Percentiles rank a stretch among this genome's conserved stretches.
Evolutionary conservation across 345 rosid genomes (phyloP).

Genomic region (Corymbia maculata): DNA sequence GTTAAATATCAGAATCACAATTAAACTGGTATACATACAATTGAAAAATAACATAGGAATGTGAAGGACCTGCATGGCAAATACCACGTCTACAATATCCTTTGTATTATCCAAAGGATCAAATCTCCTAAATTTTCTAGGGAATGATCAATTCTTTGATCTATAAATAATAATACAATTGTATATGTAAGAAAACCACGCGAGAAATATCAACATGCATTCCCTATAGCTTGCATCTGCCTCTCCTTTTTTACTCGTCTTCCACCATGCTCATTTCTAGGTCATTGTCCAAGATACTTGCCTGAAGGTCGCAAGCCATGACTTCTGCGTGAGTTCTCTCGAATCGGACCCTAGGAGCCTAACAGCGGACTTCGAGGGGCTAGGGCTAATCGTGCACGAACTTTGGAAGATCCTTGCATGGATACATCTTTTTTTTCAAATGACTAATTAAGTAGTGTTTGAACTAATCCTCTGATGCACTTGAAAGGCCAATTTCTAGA

Average conservation of each 20-base stretch:
- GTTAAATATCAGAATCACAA: background rate
- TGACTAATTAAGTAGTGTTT: too few species aligned
- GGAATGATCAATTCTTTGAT: background rate
- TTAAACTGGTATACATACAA: background rate
- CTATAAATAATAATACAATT: background rate
- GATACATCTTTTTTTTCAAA: too few species aligned
- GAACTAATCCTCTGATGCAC: too few species aligned
- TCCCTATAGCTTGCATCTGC: background rate
- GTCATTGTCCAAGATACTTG: background rate
- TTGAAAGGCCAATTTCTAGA: too few species aligned
- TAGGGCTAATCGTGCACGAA: background rate
- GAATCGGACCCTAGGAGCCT: background rate
- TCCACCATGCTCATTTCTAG: background rate
- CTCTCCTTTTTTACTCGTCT: background rate
- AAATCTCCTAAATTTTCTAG: background rate
- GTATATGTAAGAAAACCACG: background rate
- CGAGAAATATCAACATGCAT: background rate
- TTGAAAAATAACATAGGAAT: background rate
- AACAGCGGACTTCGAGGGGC: background rate
- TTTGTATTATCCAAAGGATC: too few species aligned
- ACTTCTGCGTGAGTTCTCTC: background rate
- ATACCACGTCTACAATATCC: background rate
- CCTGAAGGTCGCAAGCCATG: background rate
- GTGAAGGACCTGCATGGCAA: background rate
- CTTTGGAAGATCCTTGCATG: too few species aligned